phyloP scores from a whole-genome alignment of 345 rosid genomes.

The Gossypium raimondii region DNA sequence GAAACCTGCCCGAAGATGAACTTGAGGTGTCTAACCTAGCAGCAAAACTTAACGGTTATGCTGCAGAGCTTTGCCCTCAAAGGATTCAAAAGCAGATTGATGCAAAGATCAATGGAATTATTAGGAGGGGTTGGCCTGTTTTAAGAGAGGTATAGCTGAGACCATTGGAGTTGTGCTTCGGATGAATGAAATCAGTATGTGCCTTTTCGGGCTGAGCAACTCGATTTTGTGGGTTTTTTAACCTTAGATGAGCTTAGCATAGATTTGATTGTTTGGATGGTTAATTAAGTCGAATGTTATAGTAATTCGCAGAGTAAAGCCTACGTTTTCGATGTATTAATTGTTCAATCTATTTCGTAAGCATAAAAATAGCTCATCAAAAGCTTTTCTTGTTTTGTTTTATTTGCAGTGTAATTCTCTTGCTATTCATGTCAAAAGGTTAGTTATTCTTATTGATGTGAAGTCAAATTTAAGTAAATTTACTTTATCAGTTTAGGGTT shows the following conservation, averaged over 20 bases:
- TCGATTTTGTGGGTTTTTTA: background rate
- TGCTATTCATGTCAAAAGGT: no score
- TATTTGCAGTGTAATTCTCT: no score
- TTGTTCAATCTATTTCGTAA: background rate
- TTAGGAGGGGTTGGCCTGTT: slow-evolving; percentile 84
- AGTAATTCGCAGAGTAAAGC: background rate
- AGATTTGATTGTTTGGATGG: background rate
- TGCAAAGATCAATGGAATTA: slow-evolving; percentile 58
- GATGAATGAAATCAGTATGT: background rate
- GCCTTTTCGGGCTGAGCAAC: background rate
- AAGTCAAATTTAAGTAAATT: no score
- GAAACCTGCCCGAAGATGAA: slow-evolving; percentile 77
- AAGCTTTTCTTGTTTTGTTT: background rate
- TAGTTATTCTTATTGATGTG: no score
- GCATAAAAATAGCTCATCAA: background rate
- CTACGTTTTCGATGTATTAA: background rate
- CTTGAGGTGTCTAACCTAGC: slow-evolving; percentile 73
- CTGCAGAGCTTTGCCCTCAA: slow-evolving; percentile 78
- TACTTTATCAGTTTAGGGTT: no score
- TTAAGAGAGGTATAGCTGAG: slow-evolving; percentile 43
- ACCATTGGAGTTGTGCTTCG: background rate
- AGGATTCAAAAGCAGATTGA: slow-evolving; percentile 56
- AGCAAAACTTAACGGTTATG: slow-evolving; percentile 69
- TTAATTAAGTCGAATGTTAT: background rate
- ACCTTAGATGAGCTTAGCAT: background rate